Evolutionary conservation across 352 stramenopile genomes (phyloP).

Genomic region (Pelagophyceae sp.): DNA sequence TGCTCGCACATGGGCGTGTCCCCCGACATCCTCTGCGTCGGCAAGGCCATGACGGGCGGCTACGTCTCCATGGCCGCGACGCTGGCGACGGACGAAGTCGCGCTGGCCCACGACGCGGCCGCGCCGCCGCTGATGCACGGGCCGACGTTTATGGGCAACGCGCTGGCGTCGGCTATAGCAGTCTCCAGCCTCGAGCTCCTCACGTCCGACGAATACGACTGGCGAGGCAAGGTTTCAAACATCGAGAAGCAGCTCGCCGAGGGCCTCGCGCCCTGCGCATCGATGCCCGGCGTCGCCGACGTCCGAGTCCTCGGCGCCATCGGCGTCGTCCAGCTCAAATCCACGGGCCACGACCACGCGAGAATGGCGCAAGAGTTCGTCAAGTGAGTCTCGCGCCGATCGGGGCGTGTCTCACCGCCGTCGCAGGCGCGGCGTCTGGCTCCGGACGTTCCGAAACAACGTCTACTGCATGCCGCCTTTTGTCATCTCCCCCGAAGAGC

Average conservation of each 20-base stretch:
- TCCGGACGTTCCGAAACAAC: background rate
- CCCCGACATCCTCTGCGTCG: slow-evolving; percentile 58
- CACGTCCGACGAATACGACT: slow-evolving; percentile 24
- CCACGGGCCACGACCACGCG: background rate
- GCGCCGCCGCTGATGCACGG: slow-evolving; percentile 50
- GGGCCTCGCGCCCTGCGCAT: slow-evolving; percentile 35
- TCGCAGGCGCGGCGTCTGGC: slow-evolving; percentile 12
- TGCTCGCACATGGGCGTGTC: slow-evolving; percentile 27
- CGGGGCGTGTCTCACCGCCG: too few species aligned
- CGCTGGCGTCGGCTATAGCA: slow-evolving; percentile 48
- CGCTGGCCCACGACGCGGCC: slow-evolving; percentile 4
- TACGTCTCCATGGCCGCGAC: slow-evolving; percentile 55
- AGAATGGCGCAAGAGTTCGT: background rate
- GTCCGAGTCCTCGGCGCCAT: slow-evolving; percentile 55
- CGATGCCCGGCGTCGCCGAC: slow-evolving; percentile 41
- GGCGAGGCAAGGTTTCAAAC: slow-evolving; percentile 35
- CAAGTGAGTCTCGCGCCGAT: too few species aligned
- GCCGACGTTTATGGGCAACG: slow-evolving; percentile 62
- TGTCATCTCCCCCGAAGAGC: background rate
- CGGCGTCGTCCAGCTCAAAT: slow-evolving; percentile 52
- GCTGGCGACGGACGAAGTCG: slow-evolving; percentile 37
- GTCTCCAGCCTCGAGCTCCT: slow-evolving; percentile 44
- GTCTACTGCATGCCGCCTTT: slow-evolving; percentile 10
- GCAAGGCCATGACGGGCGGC: slow-evolving; percentile 56
- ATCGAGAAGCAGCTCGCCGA: slow-evolving; percentile 42